Evolutionary conservation across 257 asterid genomes (phyloP), one percentile per base, ranked within the genome.

Genomic region (Avicennia marina): DNA sequence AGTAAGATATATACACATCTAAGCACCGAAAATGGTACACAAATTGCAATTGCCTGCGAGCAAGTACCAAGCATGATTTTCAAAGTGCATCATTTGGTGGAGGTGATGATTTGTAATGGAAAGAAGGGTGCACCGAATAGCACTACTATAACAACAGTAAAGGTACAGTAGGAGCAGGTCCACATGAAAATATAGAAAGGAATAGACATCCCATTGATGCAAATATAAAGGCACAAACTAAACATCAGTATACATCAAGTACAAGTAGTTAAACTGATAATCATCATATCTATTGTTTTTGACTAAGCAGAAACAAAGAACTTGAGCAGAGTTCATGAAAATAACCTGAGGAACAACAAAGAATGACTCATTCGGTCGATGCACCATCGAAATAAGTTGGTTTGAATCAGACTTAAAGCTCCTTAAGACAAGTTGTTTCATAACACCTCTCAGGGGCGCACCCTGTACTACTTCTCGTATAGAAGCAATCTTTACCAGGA

Each of bases 351-450:
- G 96, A 66, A 86, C 44, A 58, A 88, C 89, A 72, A 82, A 85
- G 78, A 83, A 91, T n/a, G 95, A 89, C 75, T 88, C 97, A 26
- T 79, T 85, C 20, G 95, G 97, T 65, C 97, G 89, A 77, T 91
- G 97, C 57, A 86, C 95, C 53, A 91, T 74, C 40, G 98, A 74
- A 63, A 91, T 69, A 54, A 80, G 73, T 76, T 82, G 58, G 72
- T 79, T 77, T 39, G 71, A 55, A 63, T 78, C 86, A 20, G 94
- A 69, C 68, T 77, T 79, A 50, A 65, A 72, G 48, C 78, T 72
- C 80, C 96, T 83, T 15, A 79, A 64, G 68, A 76, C 65, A 67
- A 91, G 86, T 47, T 80, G 93, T 67, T 78, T 91, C n/a, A 89
- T 69, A 72, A 83, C 50, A 15, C 72, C 94, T 76, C 90, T 82